Percentiles rank a stretch among this genome's conserved stretches.
Evolutionary conservation across 306 rosid genomes (phyloP).

Genomic region (Abrus precatorius): DNA sequence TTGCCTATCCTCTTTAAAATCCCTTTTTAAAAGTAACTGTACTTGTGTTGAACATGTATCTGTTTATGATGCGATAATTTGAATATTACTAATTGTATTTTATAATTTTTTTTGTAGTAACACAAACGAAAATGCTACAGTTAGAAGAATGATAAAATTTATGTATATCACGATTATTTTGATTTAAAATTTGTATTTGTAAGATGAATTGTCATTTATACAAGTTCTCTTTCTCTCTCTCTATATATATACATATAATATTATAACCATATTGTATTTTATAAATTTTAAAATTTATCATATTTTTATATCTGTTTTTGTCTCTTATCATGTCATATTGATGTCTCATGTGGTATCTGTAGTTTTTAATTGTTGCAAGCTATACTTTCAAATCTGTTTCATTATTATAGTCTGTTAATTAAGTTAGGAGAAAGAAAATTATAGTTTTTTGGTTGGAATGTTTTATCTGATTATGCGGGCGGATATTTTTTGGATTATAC

Average conservation of each 20-base stretch:
- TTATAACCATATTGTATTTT: neutral
- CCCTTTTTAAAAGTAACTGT: neutral
- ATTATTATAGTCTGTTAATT: constrained; percentile 6
- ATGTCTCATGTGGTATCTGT: neutral
- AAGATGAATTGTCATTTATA: neutral
- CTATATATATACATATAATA: neutral
- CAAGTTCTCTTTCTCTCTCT: neutral
- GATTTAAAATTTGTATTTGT: neutral
- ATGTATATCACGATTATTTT: neutral
- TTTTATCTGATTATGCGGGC: neutral
- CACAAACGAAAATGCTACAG: neutral
- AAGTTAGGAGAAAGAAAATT: constrained; percentile 3
- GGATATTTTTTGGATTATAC: neutral
- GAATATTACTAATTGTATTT: neutral
- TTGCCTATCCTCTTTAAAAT: constrained; percentile 37
- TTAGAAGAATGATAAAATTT: neutral
- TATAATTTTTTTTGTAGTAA: neutral
- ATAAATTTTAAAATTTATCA: neutral
- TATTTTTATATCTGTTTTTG: neutral
- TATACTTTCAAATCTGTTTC: neutral
- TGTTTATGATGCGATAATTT: neutral
- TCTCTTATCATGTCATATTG: neutral
- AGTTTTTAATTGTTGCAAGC: constrained; percentile 11
- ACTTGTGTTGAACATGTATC: neutral
- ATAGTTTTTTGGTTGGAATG: neutral